Evolutionary conservation across 768 basidiomycete genomes (phyloP).

Genomic region (Clathrus columnatus): DNA sequence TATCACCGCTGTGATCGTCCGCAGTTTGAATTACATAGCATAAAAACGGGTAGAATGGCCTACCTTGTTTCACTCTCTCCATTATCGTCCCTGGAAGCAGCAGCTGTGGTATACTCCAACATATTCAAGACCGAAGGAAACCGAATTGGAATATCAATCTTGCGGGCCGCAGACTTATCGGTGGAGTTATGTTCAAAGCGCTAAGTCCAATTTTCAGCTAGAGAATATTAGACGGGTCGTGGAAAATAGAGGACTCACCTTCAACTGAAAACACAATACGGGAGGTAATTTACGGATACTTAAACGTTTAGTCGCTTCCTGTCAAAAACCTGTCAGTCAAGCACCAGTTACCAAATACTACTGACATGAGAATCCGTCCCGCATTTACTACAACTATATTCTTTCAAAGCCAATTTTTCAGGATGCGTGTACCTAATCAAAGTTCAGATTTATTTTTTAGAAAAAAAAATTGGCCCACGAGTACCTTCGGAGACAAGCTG

Average conservation of each 20-base stretch:
- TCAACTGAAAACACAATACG: conserved; percentile 91
- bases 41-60: not conserved
- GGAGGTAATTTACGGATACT: conserved; percentile 81
- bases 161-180: conserved; percentile 66
- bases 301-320: conserved; percentile 79
- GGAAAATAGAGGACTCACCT: conserved; percentile 39
- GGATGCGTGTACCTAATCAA: conserved; percentile 66
- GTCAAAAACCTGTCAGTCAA: conserved; percentile 10
- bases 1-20: too few species aligned
- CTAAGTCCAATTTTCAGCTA: conserved; percentile 30
- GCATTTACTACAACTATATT: conserved; percentile 81
- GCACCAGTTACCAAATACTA: conserved; percentile 8
- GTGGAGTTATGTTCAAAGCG: conserved; percentile 84
- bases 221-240: not conserved
- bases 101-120: conserved; percentile 73
- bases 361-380: conserved; percentile 56
- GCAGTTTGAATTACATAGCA: not conserved
- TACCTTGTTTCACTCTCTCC: not conserved
- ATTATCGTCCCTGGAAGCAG: conserved; percentile 5
- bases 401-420: conserved; percentile 75
- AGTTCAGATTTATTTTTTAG: not conserved
- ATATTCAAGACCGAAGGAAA: conserved; percentile 84
- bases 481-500: conserved; percentile 66
- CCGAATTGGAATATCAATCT: conserved; percentile 75
- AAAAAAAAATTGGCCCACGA: conserved; percentile 9